These are phyloP conservation scores for Pseudohalonectria lignicola DNA, from an alignment of 2,329 filamentous ascomycete species.

Conservation along the genomic window DNA sequence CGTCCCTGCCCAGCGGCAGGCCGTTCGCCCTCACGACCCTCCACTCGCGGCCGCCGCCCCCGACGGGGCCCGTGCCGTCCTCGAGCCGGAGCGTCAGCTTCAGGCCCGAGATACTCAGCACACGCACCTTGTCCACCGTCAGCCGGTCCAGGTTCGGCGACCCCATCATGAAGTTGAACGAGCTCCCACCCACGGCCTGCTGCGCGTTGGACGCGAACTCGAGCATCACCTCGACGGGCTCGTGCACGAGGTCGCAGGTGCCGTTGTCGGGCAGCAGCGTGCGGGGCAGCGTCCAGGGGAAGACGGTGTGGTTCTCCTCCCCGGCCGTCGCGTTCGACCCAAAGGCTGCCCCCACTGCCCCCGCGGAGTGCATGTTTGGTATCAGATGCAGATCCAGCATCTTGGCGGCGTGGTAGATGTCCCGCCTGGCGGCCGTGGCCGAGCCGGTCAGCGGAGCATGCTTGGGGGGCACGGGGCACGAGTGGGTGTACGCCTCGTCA, in stretches of 20 bases:
- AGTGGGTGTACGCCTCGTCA: constrained; percentile 37
- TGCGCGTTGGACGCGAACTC: constrained; percentile 46
- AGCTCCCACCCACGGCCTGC: constrained; percentile 22
- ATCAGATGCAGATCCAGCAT: constrained; percentile 73
- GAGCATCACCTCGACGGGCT: constrained; percentile 58
- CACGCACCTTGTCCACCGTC: constrained; percentile 31
- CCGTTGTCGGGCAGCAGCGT: constrained; percentile 66
- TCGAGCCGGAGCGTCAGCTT: constrained; percentile 60
- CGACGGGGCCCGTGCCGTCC: constrained; percentile 18
- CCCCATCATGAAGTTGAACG: constrained; percentile 34
- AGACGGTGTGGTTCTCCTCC: constrained; percentile 62
- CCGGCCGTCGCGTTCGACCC: neutral
- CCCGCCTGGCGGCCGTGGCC: constrained; percentile 63
- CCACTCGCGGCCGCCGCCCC: constrained; percentile 36
- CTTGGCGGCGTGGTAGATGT: constrained; percentile 82
- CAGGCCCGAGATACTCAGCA: constrained; percentile 43
- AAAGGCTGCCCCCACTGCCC: neutral
- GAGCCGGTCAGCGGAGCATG: constrained; percentile 62
- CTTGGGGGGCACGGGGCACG: constrained; percentile 54
- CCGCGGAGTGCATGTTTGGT: constrained; percentile 31
- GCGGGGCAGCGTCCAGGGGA: constrained; percentile 83
- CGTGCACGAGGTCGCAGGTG: constrained; percentile 61
- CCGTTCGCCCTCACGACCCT: constrained; percentile 73
- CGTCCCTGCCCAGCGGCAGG: constrained; percentile 73
- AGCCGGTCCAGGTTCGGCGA: constrained; percentile 36